phyloP scores from a whole-genome alignment of 805 yeast genomes.

The Isabelozyma rhagii region DNA sequence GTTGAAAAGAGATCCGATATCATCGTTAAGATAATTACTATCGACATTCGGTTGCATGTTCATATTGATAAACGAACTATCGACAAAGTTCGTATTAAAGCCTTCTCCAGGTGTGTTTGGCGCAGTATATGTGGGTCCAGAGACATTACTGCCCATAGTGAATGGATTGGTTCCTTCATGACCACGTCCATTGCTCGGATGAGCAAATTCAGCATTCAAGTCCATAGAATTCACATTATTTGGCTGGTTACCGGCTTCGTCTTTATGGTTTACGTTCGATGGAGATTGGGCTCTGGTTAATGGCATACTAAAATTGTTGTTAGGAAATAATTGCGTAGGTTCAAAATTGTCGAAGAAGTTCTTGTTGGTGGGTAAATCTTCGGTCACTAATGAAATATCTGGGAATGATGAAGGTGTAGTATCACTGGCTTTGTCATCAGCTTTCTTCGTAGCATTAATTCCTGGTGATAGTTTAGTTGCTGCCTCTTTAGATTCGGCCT shows the following conservation, averaged over 20 bases:
- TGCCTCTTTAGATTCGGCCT: constrained; percentile 1
- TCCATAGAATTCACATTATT: not conserved
- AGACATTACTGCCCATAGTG: not conserved
- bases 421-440: constrained; percentile 11
- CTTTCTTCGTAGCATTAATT: not conserved
- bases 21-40: constrained; percentile 17
- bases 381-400: constrained; percentile 55
- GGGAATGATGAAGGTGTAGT: constrained; percentile 43
- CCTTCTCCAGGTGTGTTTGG: constrained; percentile 21
- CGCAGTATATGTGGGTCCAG: not conserved
- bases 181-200: not conserved
- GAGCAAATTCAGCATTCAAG: not conserved
- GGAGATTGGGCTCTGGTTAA: constrained; percentile 39
- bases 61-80: constrained; percentile 41
- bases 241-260: not conserved
- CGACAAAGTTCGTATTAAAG: constrained; percentile 36
- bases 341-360: constrained; percentile 51
- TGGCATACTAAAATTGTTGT: constrained; percentile 30
- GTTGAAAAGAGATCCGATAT: constrained; percentile 27
- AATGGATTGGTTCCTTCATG: not conserved
- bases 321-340: constrained; percentile 56
- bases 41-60: constrained; percentile 36
- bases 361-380: constrained; percentile 44
- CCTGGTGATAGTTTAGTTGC: not conserved
- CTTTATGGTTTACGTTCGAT: constrained; percentile 1